phyloP scores from a whole-genome alignment of 495 filamentous ascomycete species.

The Neurospora sp. region DNA sequence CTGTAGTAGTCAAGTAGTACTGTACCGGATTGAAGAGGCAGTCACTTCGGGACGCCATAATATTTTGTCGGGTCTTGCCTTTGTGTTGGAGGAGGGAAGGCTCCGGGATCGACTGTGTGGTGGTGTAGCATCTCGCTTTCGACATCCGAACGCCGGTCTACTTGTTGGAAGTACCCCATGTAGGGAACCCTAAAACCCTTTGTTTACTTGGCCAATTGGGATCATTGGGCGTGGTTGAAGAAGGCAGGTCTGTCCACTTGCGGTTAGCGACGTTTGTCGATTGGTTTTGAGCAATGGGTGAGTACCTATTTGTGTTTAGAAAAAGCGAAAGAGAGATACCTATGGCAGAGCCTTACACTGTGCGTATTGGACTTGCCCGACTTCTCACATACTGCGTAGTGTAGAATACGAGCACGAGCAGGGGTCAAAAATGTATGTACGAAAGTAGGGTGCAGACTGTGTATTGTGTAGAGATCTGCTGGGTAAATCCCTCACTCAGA shows the following conservation, averaged over 20 bases:
- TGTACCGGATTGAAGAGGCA: background rate
- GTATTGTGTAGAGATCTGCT: no score
- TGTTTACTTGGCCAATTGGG: background rate
- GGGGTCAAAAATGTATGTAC: no score
- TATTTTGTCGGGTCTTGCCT: background rate
- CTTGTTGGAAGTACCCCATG: background rate
- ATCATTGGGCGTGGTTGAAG: background rate
- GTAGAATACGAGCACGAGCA: no score
- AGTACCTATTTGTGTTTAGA: background rate
- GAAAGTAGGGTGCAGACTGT: no score
- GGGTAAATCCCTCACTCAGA: no score
- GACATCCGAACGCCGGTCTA: background rate
- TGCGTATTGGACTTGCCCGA: background rate
- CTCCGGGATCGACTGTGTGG: background rate
- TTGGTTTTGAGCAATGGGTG: background rate
- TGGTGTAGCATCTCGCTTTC: background rate
- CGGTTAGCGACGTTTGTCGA: background rate
- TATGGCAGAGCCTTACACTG: background rate
- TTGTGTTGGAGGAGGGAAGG: background rate
- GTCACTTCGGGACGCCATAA: background rate
- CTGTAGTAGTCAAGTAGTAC: background rate
- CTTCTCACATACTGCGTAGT: background rate
- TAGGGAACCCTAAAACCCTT: background rate
- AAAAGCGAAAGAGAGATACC: background rate
- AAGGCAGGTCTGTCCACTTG: background rate